Base-by-base conservation (phyloP, 78 protist genomes). In the Andalucia godoyi region DNA sequence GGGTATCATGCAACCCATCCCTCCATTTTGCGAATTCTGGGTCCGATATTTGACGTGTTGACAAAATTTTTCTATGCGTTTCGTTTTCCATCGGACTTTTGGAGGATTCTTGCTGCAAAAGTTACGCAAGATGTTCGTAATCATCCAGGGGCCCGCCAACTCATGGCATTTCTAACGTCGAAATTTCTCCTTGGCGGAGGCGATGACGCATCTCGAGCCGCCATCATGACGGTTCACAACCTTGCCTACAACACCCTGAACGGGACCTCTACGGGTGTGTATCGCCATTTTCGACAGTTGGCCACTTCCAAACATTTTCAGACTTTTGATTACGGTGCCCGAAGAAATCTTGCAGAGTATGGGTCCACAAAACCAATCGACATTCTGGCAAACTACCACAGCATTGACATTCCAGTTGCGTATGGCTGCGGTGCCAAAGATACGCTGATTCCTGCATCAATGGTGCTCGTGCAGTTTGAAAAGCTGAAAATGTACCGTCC, bases 121-220 rank as follows among this genome's bases (percentile, higher is more conserved):
- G 27, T 66, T 25, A 37, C 52, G 41, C 65, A 64, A 58, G 72
- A 50, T 6, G 62, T 6, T 2, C 34, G 18, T 36, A 9, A 15
- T 2, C 2, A 36, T 4, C 50, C 39, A 30, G 62, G 30, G 13
- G 13, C 13, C 32, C 5, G 58, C 33, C 23, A 1, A 9, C 4
- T 2, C 30, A 33, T 57, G 37, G 21, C 63, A 2, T 52, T 27
- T 1, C 13, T 55, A 45, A 43, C 53, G 36, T 29, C 58, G 38
- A 37, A 49, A 5, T 33, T 64, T 54, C 23, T 66, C 21, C 37
- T 66, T 55, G 72, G 72, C 4, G 72, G 72, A 58, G 63, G 52
- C 8, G 25, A 8, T 10, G 12, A 13, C 9, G 23, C 10, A 7
- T 21, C 47, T 4, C 4, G 59, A 4, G 17, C 42, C 4, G 17